Conservation (phyloP, 257 asterid genomes). For the Nicotiana noctiflora region DNA sequence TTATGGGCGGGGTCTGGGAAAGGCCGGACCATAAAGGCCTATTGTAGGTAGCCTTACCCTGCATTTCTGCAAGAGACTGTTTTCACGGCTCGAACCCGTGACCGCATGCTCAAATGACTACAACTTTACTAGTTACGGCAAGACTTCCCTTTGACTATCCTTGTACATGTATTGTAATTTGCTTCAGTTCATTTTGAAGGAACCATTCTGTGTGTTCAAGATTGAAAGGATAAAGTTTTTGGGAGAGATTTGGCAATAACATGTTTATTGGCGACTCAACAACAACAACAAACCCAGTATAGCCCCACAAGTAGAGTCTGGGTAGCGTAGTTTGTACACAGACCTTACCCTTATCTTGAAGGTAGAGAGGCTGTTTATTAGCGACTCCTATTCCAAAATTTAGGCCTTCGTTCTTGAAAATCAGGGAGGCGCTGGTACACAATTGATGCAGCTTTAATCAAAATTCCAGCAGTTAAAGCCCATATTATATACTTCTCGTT, state of each 20-base stretch:
- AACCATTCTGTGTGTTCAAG: background rate
- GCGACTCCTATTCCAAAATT: conserved; percentile 52
- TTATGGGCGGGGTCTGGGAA: no score
- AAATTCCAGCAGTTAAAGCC: conserved; percentile 83
- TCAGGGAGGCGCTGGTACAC: conserved; percentile 51
- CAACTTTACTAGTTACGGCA: no score
- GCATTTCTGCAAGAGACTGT: no score
- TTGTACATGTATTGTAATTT: background rate
- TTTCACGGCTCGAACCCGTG: no score
- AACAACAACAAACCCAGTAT: no score
- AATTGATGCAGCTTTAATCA: conserved; percentile 55
- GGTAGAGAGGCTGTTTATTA: conserved; percentile 4
- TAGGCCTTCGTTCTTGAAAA: conserved; percentile 53
- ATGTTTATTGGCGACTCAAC: background rate
- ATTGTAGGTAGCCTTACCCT: no score
- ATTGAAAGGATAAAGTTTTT: background rate
- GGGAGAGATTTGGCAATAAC: background rate
- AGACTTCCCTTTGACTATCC: no score
- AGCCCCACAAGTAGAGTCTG: no score
- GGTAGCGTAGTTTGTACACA: no score
- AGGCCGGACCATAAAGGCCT: no score
- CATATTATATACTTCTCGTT: conserved; percentile 45
- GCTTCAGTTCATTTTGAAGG: background rate
- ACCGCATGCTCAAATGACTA: no score
- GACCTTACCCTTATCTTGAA: no score